Conservation (phyloP, 805 yeast genomes). For the Ogataea trehalophila region DNA sequence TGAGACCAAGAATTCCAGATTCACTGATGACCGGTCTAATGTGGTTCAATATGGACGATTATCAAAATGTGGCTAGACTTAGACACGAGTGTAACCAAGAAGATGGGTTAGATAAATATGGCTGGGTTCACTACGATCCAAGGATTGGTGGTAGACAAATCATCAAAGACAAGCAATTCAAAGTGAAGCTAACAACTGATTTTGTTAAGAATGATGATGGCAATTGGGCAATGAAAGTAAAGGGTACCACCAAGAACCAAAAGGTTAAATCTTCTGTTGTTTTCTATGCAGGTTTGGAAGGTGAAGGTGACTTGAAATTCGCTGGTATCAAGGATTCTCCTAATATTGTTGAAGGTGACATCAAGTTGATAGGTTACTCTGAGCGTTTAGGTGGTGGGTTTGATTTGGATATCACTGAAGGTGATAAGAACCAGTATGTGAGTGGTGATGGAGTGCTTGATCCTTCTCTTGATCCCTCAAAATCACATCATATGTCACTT, state of each 20-base stretch:
- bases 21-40: slow-evolving; percentile 74
- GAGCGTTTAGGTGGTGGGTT: slow-evolving; percentile 64
- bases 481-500: slow-evolving; percentile 62
- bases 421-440: slow-evolving; percentile 42
- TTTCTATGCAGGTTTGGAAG: slow-evolving; percentile 76
- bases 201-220: slow-evolving; percentile 73
- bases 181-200: slow-evolving; percentile 59
- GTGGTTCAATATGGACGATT: slow-evolving; percentile 74
- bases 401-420: slow-evolving; percentile 53
- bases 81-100: slow-evolving; percentile 75
- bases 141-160: slow-evolving; percentile 80
- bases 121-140: slow-evolving; percentile 88
- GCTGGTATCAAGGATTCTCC: slow-evolving; percentile 29
- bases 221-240: slow-evolving; percentile 77
- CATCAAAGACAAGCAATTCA: slow-evolving; percentile 61
- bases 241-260: slow-evolving; percentile 55
- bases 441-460: slow-evolving; percentile 21
- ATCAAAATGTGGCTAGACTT: slow-evolving; percentile 46
- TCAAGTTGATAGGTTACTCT: slow-evolving; percentile 47
- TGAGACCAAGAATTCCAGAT: slow-evolving; percentile 76
- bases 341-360: slow-evolving; percentile 32
- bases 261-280: slow-evolving; percentile 57
- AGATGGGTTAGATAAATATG: slow-evolving; percentile 67
- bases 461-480: slow-evolving; percentile 50
- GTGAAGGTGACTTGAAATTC: slow-evolving; percentile 42